Evolutionary conservation across 2,329 filamentous ascomycete genomes (phyloP), one percentile per base, ranked within the genome.

Genomic region (Ambrosiella cleistominuta): DNA sequence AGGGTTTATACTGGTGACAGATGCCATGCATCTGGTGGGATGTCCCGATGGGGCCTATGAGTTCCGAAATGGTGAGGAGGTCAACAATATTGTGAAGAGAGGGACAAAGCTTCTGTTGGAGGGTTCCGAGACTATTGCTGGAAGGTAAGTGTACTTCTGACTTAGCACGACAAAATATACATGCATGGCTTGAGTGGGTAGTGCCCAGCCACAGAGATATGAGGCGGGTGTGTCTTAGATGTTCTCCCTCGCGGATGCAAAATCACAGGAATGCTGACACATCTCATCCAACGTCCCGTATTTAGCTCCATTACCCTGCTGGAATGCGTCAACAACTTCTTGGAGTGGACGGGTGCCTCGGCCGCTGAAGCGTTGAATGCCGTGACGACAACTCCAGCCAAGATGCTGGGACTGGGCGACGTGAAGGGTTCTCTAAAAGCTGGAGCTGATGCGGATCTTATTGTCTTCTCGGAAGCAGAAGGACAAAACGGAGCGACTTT

Each of bases 11-110:
- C 79, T 96, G 5, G 89, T 96, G 50, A 95, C 90, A 0, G 90
- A 96, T 69, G 89, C 89, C 4, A 95, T 95, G 88, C 83, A 87
- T 63, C 77, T 95, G 13, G 83, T 87, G 17, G 90, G 90, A 0
- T 74, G 94, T 57, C 85, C 86, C 0, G 89, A 95, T 65, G 90
- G 90, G 2, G 76, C 80, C 1, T 95, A 95, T 67, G 79, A 84
- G 62, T 95, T 88, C 88, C 90, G 82, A 4, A 95, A 95, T 64
- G 80, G 80, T 6, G 76, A 78, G 58, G 70, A 71, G 35, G 74
- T 74, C 51, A 76, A 76, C 62, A 74, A 71, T 40, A 81, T 85
- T 62, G 70, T 85, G 61, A 91, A 91, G 71, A 79, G 78, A 55
- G 88, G 89, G 0, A 73, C 81, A 0, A 76, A 83, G 58, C 70